These are phyloP conservation scores for Pyrenochaeta sp. DNA, from an alignment of 2,329 filamentous ascomycete species.

Conservation along the genomic window DNA sequence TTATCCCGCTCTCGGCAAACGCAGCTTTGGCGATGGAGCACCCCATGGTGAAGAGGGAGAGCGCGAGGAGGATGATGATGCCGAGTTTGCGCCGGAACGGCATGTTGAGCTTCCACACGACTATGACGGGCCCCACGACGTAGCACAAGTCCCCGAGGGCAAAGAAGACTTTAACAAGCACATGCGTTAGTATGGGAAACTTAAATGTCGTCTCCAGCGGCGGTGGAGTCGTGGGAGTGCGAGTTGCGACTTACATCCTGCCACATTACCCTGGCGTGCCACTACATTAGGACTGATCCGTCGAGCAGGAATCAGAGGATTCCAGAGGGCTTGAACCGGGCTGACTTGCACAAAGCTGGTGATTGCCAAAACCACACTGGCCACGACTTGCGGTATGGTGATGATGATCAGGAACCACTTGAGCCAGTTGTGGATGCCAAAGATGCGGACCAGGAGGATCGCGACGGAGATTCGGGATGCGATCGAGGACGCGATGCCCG, in stretches of 20 bases:
- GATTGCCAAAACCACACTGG: background rate
- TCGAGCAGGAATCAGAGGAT: background rate
- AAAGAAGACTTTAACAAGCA: too few species aligned
- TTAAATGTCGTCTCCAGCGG: too few species aligned
- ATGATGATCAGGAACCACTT: slow-evolving; percentile 8
- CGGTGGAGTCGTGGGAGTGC: too few species aligned
- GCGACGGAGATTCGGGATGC: slow-evolving; percentile 5
- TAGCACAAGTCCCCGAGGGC: slow-evolving; percentile 2
- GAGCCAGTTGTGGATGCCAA: slow-evolving; percentile 3
- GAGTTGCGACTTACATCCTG: slow-evolving; percentile 7
- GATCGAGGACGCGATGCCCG: background rate
- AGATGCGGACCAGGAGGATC: slow-evolving; percentile 5
- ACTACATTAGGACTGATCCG: background rate
- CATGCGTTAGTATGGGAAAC: too few species aligned
- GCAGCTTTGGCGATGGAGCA: slow-evolving; percentile 8
- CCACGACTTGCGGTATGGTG: slow-evolving; percentile 1
- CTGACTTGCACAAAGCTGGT: background rate
- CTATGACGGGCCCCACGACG: slow-evolving; percentile 1
- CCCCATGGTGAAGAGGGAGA: slow-evolving; percentile 9
- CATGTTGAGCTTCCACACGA: slow-evolving; percentile 13
- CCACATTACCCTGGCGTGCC: background rate
- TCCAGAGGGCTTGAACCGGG: slow-evolving; percentile 5
- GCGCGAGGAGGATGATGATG: slow-evolving; percentile 3
- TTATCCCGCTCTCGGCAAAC: background rate
- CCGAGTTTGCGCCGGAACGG: slow-evolving; percentile 1